Percentiles rank a stretch among this genome's conserved stretches.
Evolutionary conservation across 169 alveolate species (phyloP).

Genomic region (Plasmodium gallinaceum): DNA sequence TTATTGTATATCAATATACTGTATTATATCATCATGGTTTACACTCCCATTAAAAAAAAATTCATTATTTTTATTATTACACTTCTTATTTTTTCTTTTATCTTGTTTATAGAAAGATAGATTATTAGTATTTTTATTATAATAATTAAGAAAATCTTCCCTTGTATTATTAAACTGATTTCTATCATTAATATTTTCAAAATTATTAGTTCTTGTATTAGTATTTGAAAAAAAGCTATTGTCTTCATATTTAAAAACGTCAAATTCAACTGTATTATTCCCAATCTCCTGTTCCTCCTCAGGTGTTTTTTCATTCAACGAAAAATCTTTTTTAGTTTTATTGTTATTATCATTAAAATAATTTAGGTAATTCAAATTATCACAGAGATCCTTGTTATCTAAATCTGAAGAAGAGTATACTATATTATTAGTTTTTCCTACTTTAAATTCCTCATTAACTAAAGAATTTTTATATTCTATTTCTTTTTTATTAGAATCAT

Average conservation of each 20-base stretch:
- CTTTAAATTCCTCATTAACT: not conserved
- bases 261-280: not conserved
- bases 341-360: slow-evolving; percentile 9
- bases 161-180: slow-evolving; percentile 13
- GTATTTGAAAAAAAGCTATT: slow-evolving; percentile 7
- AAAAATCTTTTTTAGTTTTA: slow-evolving; percentile 15
- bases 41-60: slow-evolving; percentile 25
- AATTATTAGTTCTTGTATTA: slow-evolving; percentile 29
- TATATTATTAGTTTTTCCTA: not conserved
- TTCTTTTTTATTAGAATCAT: not conserved
- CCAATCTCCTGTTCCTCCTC: slow-evolving; percentile 13
- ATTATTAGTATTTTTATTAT: slow-evolving; percentile 1
- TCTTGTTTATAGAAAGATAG: not conserved
- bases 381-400: slow-evolving; percentile 6
- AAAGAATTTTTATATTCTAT: not conserved
- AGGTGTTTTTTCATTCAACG: slow-evolving; percentile 28
- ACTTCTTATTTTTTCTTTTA: slow-evolving; percentile 15
- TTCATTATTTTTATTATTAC: slow-evolving; percentile 1
- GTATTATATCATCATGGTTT: slow-evolving; percentile 58
- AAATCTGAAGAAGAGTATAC: not conserved
- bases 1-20: slow-evolving; percentile 60
- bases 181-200: slow-evolving; percentile 31
- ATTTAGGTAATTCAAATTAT: slow-evolving; percentile 12
- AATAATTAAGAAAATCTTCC: slow-evolving; percentile 7
- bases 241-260: slow-evolving; percentile 9